These are phyloP conservation scores for Clavariopsis aquatica DNA, from an alignment of 495 filamentous ascomycete genomes.

Conservation along the genomic window DNA sequence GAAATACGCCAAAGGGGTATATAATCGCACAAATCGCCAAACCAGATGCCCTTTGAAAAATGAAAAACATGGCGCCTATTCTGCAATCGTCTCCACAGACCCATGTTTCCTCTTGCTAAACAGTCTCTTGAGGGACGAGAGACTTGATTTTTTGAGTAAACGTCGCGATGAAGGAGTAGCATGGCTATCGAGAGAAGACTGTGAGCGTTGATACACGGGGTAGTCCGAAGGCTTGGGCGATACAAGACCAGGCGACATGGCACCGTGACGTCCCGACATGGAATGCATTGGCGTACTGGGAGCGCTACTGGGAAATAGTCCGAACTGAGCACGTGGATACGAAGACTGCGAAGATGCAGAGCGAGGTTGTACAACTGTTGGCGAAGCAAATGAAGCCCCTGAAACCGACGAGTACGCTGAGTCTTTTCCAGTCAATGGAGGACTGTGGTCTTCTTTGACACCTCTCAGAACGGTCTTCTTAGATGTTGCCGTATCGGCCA, in stretches of 20 bases:
- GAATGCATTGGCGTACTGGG: slow-evolving; percentile 33
- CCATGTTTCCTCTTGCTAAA: slow-evolving; percentile 32
- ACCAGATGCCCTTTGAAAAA: slow-evolving; percentile 22
- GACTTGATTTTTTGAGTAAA: slow-evolving; percentile 29
- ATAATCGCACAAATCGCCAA: slow-evolving; percentile 20
- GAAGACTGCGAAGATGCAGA: slow-evolving; percentile 27
- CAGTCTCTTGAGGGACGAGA: slow-evolving; percentile 31
- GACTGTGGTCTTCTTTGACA: slow-evolving; percentile 26
- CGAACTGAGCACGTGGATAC: slow-evolving; percentile 32
- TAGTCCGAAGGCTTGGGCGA: slow-evolving; percentile 17
- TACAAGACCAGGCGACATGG: slow-evolving; percentile 22
- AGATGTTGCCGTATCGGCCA: slow-evolving; percentile 3
- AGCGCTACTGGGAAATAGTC: slow-evolving; percentile 34
- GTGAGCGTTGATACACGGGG: slow-evolving; percentile 15
- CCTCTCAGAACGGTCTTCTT: slow-evolving; percentile 4
- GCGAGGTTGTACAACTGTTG: slow-evolving; percentile 20
- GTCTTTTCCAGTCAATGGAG: slow-evolving; percentile 36
- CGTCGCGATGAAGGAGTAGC: slow-evolving; percentile 17
- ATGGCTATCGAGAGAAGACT: slow-evolving; percentile 26
- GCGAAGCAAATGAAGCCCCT: slow-evolving; percentile 34
- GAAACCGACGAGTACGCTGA: slow-evolving; percentile 39
- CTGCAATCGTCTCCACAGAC: slow-evolving; percentile 31
- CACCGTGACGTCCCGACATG: slow-evolving; percentile 24
- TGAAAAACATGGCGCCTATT: slow-evolving; percentile 13
- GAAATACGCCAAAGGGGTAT: slow-evolving; percentile 30